A percentile compares a stretch with the other conserved stretches of the same genome.
Conservation (phyloP, 306 rosid species). For the Prinsepia uniflora region DNA sequence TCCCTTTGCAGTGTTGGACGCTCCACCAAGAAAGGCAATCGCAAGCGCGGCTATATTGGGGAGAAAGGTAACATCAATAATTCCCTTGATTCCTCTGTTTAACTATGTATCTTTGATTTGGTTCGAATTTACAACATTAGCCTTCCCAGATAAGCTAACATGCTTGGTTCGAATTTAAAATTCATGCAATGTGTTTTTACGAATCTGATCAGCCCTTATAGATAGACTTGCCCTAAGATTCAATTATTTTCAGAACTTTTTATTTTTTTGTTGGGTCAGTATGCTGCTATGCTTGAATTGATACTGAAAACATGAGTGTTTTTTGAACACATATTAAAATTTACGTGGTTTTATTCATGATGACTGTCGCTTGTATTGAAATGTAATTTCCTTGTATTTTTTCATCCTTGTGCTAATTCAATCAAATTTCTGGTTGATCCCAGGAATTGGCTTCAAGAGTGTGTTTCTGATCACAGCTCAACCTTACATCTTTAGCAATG, state of each 20-base stretch:
- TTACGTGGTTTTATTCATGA: neutral
- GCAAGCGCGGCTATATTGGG: slow-evolving; percentile 70
- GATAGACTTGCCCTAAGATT: neutral
- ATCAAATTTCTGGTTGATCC: slow-evolving; percentile 12
- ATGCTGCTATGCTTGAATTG: neutral
- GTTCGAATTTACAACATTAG: no score
- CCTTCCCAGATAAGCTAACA: no score
- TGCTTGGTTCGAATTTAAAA: neutral
- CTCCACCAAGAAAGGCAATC: slow-evolving; percentile 68
- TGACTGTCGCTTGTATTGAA: neutral
- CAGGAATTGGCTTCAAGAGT: slow-evolving; percentile 95
- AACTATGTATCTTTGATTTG: no score
- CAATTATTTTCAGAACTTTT: neutral
- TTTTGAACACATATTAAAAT: neutral
- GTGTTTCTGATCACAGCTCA: slow-evolving; percentile 63
- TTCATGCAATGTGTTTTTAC: neutral
- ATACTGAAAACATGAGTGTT: neutral
- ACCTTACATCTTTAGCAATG: slow-evolving; percentile 75
- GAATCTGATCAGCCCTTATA: neutral
- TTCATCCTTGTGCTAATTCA: slow-evolving; percentile 2
- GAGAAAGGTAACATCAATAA: slow-evolving; percentile 55
- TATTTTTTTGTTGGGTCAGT: no score
- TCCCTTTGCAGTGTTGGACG: slow-evolving; percentile 80
- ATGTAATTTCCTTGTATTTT: neutral
- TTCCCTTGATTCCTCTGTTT: neutral